A percentile compares a stretch with the other conserved stretches of the same genome.
phyloP scores from a whole-genome alignment of 2,329 filamentous ascomycete species.

The Pseudogymnoascus sp. region DNA sequence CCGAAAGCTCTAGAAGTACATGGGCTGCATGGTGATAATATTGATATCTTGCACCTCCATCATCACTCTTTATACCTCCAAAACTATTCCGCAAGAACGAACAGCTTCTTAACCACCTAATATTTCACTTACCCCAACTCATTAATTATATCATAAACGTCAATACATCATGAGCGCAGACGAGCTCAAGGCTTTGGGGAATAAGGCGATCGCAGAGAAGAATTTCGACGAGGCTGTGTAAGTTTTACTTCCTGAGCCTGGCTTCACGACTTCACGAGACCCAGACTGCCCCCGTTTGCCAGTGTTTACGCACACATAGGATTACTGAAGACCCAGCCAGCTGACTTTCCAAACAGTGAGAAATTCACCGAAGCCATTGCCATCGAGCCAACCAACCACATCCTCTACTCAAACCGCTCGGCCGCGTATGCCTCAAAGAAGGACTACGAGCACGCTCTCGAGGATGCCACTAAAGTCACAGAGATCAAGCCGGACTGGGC shows the following conservation, averaged over 20 bases:
- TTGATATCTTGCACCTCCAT: not conserved
- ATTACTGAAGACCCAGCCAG: not conserved
- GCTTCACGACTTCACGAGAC: not conserved
- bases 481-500: constrained; percentile 96
- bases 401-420: constrained; percentile 96
- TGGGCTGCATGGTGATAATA: not conserved
- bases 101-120: constrained; percentile 2
- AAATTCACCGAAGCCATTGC: constrained; percentile 93
- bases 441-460: constrained; percentile 74
- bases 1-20: constrained; percentile 19
- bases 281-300: constrained; percentile 11
- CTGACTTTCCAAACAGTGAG: constrained; percentile 46
- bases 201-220: constrained; percentile 97
- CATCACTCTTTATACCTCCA: constrained; percentile 4
- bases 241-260: constrained; percentile 32
- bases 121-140: not conserved
- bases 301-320: constrained; percentile 6
- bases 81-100: not conserved
- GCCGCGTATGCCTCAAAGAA: constrained; percentile 80
- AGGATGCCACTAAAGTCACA: constrained; percentile 88
- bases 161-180: constrained; percentile 37
- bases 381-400: constrained; percentile 81
- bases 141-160: constrained; percentile 6
- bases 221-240: constrained; percentile 95
- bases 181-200: constrained; percentile 93